Conservation (phyloP, 805 yeast genomes). For the Dipodascus albidus region DNA sequence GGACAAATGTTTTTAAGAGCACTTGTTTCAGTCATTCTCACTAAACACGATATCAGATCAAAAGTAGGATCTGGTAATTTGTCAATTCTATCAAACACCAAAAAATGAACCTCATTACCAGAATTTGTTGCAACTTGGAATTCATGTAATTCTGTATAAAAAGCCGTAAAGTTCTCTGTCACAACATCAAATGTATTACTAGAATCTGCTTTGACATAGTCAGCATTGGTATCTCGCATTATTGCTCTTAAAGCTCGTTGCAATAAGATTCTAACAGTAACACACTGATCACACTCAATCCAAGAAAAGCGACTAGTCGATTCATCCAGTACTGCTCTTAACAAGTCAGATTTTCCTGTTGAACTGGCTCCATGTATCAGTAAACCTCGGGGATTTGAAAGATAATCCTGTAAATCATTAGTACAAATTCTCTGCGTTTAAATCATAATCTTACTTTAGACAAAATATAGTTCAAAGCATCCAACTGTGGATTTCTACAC, state of each 20-base stretch:
- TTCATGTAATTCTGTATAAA: slow-evolving; percentile 28
- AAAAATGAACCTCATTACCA: slow-evolving; percentile 31
- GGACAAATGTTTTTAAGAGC: neutral
- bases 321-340: slow-evolving; percentile 25
- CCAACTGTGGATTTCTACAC: slow-evolving; percentile 14
- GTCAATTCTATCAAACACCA: slow-evolving; percentile 42
- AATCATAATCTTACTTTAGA: slow-evolving; percentile 6
- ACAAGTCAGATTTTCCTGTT: slow-evolving; percentile 35
- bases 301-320: slow-evolving; percentile 25
- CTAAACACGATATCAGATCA: slow-evolving; percentile 31
- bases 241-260: slow-evolving; percentile 35
- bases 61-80: slow-evolving; percentile 32
- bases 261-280: slow-evolving; percentile 35
- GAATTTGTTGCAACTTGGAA: slow-evolving; percentile 14
- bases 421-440: neutral
- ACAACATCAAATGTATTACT: slow-evolving; percentile 18
- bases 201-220: slow-evolving; percentile 6
- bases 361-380: slow-evolving; percentile 39
- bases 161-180: slow-evolving; percentile 34
- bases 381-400: slow-evolving; percentile 25
- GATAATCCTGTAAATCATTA: slow-evolving; percentile 2
- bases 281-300: slow-evolving; percentile 37
- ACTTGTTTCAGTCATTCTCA: slow-evolving; percentile 26
- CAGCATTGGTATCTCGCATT: slow-evolving; percentile 27
- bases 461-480: slow-evolving; percentile 12